Evolutionary conservation across 2,329 filamentous ascomycete genomes (phyloP), one percentile per base, ranked within the genome.

Genomic region (Sporothrix dimorphospora): DNA sequence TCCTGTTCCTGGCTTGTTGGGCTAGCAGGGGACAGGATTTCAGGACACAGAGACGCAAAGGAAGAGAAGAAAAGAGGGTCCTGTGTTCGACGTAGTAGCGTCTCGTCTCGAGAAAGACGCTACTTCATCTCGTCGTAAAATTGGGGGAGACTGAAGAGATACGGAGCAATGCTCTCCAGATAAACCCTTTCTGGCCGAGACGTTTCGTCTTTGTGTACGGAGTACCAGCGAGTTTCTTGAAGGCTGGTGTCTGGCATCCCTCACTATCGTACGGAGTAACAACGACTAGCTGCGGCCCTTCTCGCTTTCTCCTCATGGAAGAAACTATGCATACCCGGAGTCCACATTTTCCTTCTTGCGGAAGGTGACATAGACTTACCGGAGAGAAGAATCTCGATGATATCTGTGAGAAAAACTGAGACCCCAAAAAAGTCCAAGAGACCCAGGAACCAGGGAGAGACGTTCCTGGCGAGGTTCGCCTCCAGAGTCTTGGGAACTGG

Each of bases 351-450:
- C 16, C 66, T 69, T 42, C 21, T 57, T 69, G 49, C 21, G 66
- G 66, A 69, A 69, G 66, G 66, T 69, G 66, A 55, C 49, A 69
- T 57, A 34, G 12, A 27, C 55, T 30, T 38, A 38, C 27, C 47
- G 65, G 65, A 40, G 27, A 53, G 45, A 42, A 38, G 24, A 12
- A 21, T 21, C 5, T 40, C 38, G 14, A 27, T 65, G 34, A 7
- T 11, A 42, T 42, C n/a, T 5, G 34, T n/a, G n/a, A n/a, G n/a
- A n/a, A n/a, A 53, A 14, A 53, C 9, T 27, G 21, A 53, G 21
- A 53, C 51, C 21, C 53, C 53, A 57, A 16, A 27, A 57, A 40
- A 24, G 8, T 21, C 34, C 12, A 11, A 2, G 30, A 21, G 40
- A 40, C 34, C 3, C 16, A 61, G 30, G n/a, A 19, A 61, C 38